Base-by-base conservation (phyloP, 1,284 basidiomycete genomes). In the Cryptococcus deneoformans region DNA sequence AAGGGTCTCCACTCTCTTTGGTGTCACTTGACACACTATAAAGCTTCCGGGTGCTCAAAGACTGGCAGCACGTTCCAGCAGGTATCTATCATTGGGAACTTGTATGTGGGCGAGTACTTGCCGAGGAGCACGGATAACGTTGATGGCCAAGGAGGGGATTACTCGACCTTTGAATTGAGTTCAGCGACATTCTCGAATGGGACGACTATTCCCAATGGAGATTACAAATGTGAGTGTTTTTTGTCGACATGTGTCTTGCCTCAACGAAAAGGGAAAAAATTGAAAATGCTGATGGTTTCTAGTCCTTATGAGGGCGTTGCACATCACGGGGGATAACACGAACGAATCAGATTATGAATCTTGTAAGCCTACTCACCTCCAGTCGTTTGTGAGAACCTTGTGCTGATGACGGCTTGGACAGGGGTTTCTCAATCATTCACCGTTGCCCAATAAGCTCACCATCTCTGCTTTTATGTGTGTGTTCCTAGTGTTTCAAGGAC, bases 261-360 rank as follows among this genome's bases (percentile, higher is more conserved):
- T 3, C 34, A 47, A 44, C 2, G 34, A n/a, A 54, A 29, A 16
- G 29, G 6, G 42, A 58, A 10, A 20, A 5, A 10, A 42, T 48
- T 9, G 46, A 29, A 29, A 29, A 29, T 20, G 20, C 20, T 49
- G 48, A 47, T 54, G 34, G 34, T 40, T 11, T 39, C 29, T 43
- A 71, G 63, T 87, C 58, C 79, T 88, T 7, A 59, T 88, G 8
- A 81, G 85, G 7, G 84, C 83, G 5, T 72, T 86, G 57, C 82
- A 80, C 61, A 82, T 86, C 36, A 84, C 84, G 7, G 85, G 85
- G 3, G 73, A 86, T 64, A 73, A 79, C 5, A 78, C 64, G 14
- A 80, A 79, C 38, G 60, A 75, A 54, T 78, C 76, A 43, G 84
- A 86, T 68, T 87, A 83, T 66, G 85, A 87, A 72, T 81, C 80